These are phyloP conservation scores for Geotrichum europaeum DNA, from an alignment of 1,139 yeast species.

Conservation along the genomic window DNA sequence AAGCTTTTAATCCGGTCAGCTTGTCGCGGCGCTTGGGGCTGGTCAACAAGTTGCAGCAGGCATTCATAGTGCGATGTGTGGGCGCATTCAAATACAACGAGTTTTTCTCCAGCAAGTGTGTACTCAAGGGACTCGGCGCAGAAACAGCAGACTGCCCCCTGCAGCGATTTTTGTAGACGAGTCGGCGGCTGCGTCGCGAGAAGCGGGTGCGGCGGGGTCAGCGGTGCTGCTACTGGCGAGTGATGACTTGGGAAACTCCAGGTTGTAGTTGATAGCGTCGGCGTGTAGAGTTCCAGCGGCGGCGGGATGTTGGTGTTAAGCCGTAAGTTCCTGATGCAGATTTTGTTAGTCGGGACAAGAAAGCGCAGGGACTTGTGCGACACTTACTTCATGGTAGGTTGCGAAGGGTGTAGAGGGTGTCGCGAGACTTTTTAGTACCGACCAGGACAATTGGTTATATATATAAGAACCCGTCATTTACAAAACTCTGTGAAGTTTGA, in stretches of 20 bases:
- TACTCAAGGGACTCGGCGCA: constrained; percentile 28
- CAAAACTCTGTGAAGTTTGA: no score
- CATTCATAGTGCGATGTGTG: constrained; percentile 28
- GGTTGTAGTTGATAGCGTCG: constrained; percentile 6
- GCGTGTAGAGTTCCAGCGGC: constrained; percentile 6
- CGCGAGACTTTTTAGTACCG: neutral
- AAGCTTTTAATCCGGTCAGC: constrained; percentile 11
- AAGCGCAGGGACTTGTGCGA: neutral
- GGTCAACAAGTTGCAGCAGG: constrained; percentile 21
- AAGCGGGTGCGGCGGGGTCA: neutral
- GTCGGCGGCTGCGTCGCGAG: neutral
- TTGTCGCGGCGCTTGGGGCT: neutral
- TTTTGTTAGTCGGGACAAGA: neutral
- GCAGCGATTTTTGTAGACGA: constrained; percentile 5
- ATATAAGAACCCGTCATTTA: neutral
- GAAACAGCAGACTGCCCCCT: constrained; percentile 23
- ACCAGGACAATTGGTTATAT: neutral
- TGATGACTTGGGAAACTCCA: constrained; percentile 1
- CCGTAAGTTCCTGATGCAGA: neutral
- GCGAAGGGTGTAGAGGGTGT: neutral
- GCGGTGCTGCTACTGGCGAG: neutral
- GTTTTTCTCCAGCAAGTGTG: constrained; percentile 24
- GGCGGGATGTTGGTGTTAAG: neutral
- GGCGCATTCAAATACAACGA: constrained; percentile 23
- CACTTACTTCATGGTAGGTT: neutral